Evolutionary conservation across 805 yeast genomes (phyloP).

Genomic region (Millerozyma miso): DNA sequence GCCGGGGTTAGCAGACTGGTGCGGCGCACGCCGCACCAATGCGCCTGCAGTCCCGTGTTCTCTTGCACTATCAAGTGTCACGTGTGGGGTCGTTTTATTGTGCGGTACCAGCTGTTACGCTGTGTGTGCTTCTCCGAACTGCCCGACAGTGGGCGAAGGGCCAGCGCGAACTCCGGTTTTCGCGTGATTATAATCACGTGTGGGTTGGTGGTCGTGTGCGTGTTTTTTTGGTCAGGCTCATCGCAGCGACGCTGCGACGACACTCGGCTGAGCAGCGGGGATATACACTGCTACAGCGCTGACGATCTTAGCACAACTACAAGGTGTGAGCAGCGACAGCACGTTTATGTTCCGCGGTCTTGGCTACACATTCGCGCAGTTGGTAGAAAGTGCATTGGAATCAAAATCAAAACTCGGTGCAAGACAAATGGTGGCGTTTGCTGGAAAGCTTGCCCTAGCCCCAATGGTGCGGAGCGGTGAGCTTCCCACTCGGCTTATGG

Average conservation of each 20-base stretch:
- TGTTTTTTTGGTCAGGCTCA: too few relatives aligned
- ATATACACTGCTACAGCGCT: too few relatives aligned
- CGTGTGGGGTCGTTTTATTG: not conserved
- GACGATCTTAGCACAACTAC: too few relatives aligned
- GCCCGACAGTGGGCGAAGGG: too few relatives aligned
- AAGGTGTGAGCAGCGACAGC: not conserved
- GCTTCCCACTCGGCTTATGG: slow-evolving; percentile 78
- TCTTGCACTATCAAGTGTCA: not conserved
- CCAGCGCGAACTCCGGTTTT: too few relatives aligned
- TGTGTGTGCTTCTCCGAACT: too few relatives aligned
- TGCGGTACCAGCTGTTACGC: not conserved
- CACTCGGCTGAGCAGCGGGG: too few relatives aligned
- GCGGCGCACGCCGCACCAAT: too few relatives aligned
- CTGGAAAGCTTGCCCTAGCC: slow-evolving; percentile 80
- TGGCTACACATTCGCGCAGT: not conserved
- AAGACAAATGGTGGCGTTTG: slow-evolving; percentile 44
- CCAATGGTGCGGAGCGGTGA: slow-evolving; percentile 98
- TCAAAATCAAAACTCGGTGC: not conserved
- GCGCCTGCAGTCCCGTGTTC: too few relatives aligned
- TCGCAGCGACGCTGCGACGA: too few relatives aligned
- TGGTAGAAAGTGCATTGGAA: not conserved
- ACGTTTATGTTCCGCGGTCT: not conserved
- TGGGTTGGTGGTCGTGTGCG: too few relatives aligned
- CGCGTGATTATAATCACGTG: too few relatives aligned
- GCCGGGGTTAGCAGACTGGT: not conserved